Conservation (phyloP, 768 basidiomycete genomes). For the Podaxis sp. region DNA sequence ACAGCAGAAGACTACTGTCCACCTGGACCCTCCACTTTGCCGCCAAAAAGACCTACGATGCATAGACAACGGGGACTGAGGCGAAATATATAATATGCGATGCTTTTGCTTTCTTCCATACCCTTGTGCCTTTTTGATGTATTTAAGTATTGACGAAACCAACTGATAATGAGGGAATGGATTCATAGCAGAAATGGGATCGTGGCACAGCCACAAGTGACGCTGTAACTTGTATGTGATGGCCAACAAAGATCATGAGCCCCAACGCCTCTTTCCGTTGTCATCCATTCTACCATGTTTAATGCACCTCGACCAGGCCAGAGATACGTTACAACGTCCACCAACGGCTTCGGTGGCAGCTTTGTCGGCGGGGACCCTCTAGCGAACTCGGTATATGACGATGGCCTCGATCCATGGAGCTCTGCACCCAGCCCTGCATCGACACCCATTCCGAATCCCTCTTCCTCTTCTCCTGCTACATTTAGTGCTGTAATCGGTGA, state of each 20-base stretch:
- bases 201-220: constrained; percentile 1
- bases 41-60: constrained; percentile 53
- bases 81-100: neutral
- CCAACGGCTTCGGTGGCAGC: constrained; percentile 60
- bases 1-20: constrained; percentile 73
- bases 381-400: constrained; percentile 69
- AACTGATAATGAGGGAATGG: neutral
- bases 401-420: constrained; percentile 80
- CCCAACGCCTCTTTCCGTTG: neutral
- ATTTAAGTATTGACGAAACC: constrained; percentile 14
- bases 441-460: constrained; percentile 49
- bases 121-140: constrained; percentile 17
- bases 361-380: constrained; percentile 78
- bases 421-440: constrained; percentile 67
- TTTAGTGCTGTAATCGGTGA: constrained; percentile 71
- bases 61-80: constrained; percentile 18
- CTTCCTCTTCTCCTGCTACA: constrained; percentile 32
- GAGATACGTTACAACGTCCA: constrained; percentile 54
- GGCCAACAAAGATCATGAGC: neutral
- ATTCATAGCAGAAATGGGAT: neutral
- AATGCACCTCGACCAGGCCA: constrained; percentile 77
- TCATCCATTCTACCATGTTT: constrained; percentile 52
- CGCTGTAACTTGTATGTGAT: constrained; percentile 1
- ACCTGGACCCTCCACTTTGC: constrained; percentile 96
- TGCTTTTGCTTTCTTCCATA: constrained; percentile 10